Evolutionary conservation across 2,329 filamentous ascomycete genomes (phyloP), one percentile per base, ranked within the genome.

Genomic region (Colletotrichum paranaense): DNA sequence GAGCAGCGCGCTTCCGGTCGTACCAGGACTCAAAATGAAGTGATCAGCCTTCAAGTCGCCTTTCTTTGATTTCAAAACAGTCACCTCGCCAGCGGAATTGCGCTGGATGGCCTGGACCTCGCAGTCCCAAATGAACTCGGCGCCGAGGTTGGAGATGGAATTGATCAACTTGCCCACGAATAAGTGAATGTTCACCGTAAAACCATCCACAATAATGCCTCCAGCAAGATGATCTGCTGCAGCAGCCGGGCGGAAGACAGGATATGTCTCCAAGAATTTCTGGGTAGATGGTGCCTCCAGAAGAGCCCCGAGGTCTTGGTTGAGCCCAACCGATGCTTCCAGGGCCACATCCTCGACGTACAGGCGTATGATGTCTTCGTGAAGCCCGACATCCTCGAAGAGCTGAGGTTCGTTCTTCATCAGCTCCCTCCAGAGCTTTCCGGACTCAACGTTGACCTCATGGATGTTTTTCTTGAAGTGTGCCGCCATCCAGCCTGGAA

Each of bases 181-280:
- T 22, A 56, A 53, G 57, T 73, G 70, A 24, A 68, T 68, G 24
- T 73, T 73, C 19, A 73, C 65, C 4, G 70, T 73, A 16, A 73
- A 73, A 16, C 70, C 70, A 2, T 68, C 58, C 42, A 73, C 70
- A 11, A 62, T 59, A 35, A 73, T 73, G 11, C 70, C 70, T 32
- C 70, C 70, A 19, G 70, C 70, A 19, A 73, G 58, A 55, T 55
- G 52, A 5, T 55, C 52, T 26, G 22, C 11, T 2, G 26, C 52
- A 7, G 52, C 52, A 24, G 26, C 52, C 5, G 52, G 22, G 14
- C 52, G 52, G 11, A 55, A 55, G 11, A 14, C 52, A 16, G 52
- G 52, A 28, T 24, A 55, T 16, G 22, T 28, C 26, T 55, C 52
- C 52, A 55, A 28, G 22, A 55, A 28, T 4, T 55, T 8, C 6